Base-by-base conservation (phyloP, 2,329 filamentous ascomycete genomes). In the Pleurostoma richardsiae region DNA sequence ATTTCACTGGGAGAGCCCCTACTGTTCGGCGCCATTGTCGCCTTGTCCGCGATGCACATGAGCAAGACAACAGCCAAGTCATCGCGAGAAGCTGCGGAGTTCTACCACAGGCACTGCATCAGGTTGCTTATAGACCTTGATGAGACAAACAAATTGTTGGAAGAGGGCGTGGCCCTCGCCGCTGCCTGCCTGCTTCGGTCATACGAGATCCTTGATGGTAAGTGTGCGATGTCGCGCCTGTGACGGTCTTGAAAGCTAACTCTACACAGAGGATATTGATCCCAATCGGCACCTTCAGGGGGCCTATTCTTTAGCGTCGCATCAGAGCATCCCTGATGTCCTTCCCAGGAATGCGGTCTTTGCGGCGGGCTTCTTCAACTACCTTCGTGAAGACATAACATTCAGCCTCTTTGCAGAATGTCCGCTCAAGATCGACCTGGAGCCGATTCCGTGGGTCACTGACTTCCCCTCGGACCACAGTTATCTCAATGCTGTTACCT, bases 321-420 rank as follows among this genome's bases (percentile, higher is more conserved):
- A 59, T 4, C 55, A 58, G 6, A 55, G 31, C 45, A 46, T 56
- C 2, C 47, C 55, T 5, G 49, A 57, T 1, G 58, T 54, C 3
- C 50, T 56, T 1, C 39, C 55, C 2, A 52, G 55, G 1, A 48
- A 56, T 3, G 60, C 61, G 0, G 52, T 76, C 0, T 50, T 66
- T 2, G 60, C 61, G 4, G 67, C 72, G 1, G 72, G 72, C 0
- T 71, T 72, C 46, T 77, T 72, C 73, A 77, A 77, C 49, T 75
- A 75, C 45, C 62, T 77, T 0, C 65, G 73, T 1, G 72, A 77
- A 54, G 72, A 77, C 36, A 76, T 77, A n/a, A 76, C 74, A 0
- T 72, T 75, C n/a, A 72, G 72, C n/a, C 54, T 77, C 1, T 73
- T 72, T 39, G 60, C 69, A 36, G 55, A 60, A 5, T 69, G 67